phyloP scores from a whole-genome alignment of 805 yeast genomes.

The Metschnikowia drakensbergensis region DNA sequence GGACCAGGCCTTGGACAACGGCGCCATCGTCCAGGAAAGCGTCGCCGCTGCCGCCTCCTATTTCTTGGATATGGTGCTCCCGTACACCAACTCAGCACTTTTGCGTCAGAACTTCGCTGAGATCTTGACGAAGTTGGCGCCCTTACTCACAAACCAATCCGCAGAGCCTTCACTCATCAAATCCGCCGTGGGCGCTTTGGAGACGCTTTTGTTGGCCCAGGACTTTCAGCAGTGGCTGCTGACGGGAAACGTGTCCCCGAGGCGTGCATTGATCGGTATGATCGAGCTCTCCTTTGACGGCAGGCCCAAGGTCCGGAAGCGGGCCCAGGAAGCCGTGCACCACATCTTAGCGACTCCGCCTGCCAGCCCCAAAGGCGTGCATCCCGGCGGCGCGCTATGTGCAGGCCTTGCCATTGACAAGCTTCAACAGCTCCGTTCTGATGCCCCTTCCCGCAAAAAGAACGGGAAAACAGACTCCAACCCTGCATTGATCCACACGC shows the following conservation, averaged over 20 bases:
- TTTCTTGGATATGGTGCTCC: slow-evolving; percentile 74
- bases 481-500: slow-evolving; percentile 63
- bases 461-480: slow-evolving; percentile 46
- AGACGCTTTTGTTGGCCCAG: slow-evolving; percentile 73
- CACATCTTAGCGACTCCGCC: slow-evolving; percentile 65
- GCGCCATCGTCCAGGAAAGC: slow-evolving; percentile 51
- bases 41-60: slow-evolving; percentile 77
- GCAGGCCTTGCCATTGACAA: slow-evolving; percentile 64
- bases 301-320: slow-evolving; percentile 91
- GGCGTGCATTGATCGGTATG: slow-evolving; percentile 74
- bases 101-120: slow-evolving; percentile 73
- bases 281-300: slow-evolving; percentile 78
- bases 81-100: slow-evolving; percentile 65
- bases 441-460: slow-evolving; percentile 31
- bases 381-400: slow-evolving; percentile 68
- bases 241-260: slow-evolving; percentile 61
- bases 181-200: slow-evolving; percentile 83
- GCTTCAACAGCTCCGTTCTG: slow-evolving; percentile 42
- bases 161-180: slow-evolving; percentile 78
- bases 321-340: slow-evolving; percentile 87
- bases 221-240: slow-evolving; percentile 73
- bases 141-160: slow-evolving; percentile 63
- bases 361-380: slow-evolving; percentile 70
- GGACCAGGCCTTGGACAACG: slow-evolving; percentile 60
- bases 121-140: slow-evolving; percentile 75